Evolutionary conservation across 805 yeast genomes (phyloP), one percentile per base, ranked within the genome.

Genomic region (Metschnikowia borealis): DNA sequence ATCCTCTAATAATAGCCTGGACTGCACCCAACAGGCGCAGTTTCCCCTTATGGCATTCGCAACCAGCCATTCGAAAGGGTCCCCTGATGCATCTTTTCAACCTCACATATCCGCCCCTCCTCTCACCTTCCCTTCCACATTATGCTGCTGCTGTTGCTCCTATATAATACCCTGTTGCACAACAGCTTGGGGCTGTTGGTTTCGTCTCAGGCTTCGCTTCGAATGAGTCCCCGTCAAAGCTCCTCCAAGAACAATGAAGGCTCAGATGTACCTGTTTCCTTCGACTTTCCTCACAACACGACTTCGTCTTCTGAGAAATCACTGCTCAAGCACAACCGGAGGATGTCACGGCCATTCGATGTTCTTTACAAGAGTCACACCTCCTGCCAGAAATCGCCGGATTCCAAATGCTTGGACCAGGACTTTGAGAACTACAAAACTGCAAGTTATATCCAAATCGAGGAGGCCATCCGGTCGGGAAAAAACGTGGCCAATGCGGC

Each of bases 391-490:
- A 38, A 10, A 38, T 20, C 36, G 17, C 45, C 45, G 3, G 35
- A 14, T n/a, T 40, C 54, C 21, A 33, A 33, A 23, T 39, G 17
- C 8, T 21, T 46, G 33, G 20, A 38, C 13, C 38, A 20, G 21
- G 32, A 39, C 26, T 38, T 43, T 23, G 41, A 47, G 15, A 45
- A 37, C 21, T 23, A 44, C 38, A 47, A 48, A 32, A 44, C 57
- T 4, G 53, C 53, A 11, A 57, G 59, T 44, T 57, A 57, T 29
- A 48, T 53, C 15, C 45, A 50, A 20, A 57, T 57, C 17, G 60
- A 57, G 37, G 40, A 50, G 29, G 57, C 54, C 11, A 48, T 57
- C 23, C 44, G 43, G 5, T 45, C 51, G 4, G 60, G 60, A 6
- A 51, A 45, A 14, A 34, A 38, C 23, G 32, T 37, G 6, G n/a